These are phyloP conservation scores for Backusella westeae DNA, from an alignment of 192 early-diverging fungal species.

Conservation along the genomic window DNA sequence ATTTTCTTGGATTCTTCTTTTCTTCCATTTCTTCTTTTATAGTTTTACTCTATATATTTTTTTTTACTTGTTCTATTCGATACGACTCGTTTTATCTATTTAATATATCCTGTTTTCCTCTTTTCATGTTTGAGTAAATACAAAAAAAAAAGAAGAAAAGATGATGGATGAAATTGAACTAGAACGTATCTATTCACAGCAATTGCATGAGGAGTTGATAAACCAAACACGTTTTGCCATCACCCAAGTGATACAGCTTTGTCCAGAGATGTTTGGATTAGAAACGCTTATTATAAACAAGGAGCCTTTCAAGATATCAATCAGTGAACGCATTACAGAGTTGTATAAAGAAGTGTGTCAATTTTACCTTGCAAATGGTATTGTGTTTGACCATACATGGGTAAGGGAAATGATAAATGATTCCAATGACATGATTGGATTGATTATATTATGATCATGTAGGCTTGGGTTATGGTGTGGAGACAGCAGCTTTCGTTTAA, in stretches of 20 bases:
- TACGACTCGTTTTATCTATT: neutral
- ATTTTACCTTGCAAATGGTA: slow-evolving; percentile 13
- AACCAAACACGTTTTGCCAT: slow-evolving; percentile 17
- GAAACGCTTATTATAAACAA: slow-evolving; percentile 12
- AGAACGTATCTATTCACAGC: slow-evolving; percentile 19
- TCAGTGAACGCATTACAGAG: slow-evolving; percentile 3
- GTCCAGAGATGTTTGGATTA: slow-evolving; percentile 28
- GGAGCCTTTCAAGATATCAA: neutral
- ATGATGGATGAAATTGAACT: slow-evolving; percentile 27
- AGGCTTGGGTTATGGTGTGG: slow-evolving; percentile 34
- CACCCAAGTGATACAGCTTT: slow-evolving; percentile 10
- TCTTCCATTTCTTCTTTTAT: slow-evolving; percentile 2
- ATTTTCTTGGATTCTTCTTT: neutral
- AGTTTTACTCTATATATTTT: neutral
- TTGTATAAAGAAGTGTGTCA: slow-evolving; percentile 21
- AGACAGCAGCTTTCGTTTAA: slow-evolving; percentile 33
- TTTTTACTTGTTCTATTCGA: neutral
- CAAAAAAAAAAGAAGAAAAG: neutral
- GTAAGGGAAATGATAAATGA: slow-evolving; percentile 13
- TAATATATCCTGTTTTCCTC: neutral
- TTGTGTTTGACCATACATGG: slow-evolving; percentile 32
- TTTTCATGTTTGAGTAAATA: neutral
- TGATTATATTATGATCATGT: neutral
- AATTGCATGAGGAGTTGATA: slow-evolving; percentile 21
- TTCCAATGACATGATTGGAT: neutral